A percentile compares a stretch with the other conserved stretches of the same genome.
Evolutionary conservation across 176 grass and related monocot species (phyloP).

Genomic region (Raddia guianensis): DNA sequence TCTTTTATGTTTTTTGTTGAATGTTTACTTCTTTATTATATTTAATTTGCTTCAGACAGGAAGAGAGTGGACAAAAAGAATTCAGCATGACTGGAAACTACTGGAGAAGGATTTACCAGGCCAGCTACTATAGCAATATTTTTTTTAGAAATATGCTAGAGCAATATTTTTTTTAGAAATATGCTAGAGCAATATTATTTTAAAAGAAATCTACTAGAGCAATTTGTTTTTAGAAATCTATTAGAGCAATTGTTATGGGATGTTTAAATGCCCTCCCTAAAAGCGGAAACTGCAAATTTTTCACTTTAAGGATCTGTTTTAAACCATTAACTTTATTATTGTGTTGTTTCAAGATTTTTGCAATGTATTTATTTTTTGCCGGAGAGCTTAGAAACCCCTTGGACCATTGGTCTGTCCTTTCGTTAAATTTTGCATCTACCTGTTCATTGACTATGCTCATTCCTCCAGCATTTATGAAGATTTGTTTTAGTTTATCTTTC

Average conservation of each 20-base stretch:
- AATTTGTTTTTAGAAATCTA: too few relatives aligned
- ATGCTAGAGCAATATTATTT: too few relatives aligned
- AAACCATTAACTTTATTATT: slow-evolving; percentile 1
- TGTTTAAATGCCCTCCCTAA: background rate
- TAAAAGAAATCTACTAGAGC: background rate
- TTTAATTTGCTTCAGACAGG: slow-evolving; percentile 44
- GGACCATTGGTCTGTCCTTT: background rate
- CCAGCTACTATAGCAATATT: slow-evolving; percentile 8
- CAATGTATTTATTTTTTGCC: background rate
- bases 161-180: background rate
- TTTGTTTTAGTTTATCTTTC: background rate
- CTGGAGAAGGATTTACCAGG: slow-evolving; percentile 90
- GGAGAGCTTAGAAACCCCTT: background rate
- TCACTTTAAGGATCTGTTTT: background rate
- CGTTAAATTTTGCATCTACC: background rate
- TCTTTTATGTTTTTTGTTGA: slow-evolving; percentile 4
- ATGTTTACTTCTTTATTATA: slow-evolving; percentile 16
- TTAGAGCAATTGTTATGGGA: background rate
- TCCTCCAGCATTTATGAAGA: background rate
- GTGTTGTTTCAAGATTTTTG: slow-evolving; percentile 14
- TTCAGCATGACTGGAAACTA: slow-evolving; percentile 88
- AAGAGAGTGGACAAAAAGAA: slow-evolving; percentile 79
- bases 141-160: background rate
- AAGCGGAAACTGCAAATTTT: background rate
- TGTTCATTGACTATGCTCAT: background rate